phyloP scores from a whole-genome alignment of 2,329 filamentous ascomycete genomes.

The Fusarium xyrophilum region DNA sequence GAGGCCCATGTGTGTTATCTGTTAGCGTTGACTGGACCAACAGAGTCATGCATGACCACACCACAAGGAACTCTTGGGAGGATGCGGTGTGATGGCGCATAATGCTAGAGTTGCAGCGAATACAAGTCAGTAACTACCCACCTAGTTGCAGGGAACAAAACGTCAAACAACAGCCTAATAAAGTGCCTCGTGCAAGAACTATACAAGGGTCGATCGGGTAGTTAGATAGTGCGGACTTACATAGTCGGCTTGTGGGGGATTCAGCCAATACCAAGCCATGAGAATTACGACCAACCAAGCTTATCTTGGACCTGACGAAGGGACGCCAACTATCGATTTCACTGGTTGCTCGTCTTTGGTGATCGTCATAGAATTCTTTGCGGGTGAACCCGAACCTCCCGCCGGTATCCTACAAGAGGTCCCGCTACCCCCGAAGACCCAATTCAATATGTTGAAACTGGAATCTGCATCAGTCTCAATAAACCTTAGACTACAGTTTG shows the following conservation, averaged over 20 bases:
- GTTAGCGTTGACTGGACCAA: slow-evolving; percentile 14
- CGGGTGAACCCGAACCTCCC: not conserved
- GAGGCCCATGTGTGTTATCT: slow-evolving; percentile 20
- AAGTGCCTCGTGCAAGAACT: not conserved
- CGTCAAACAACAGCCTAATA: not conserved
- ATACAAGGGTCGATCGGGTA: not conserved
- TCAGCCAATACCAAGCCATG: slow-evolving; percentile 8
- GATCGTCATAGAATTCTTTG: slow-evolving; percentile 6
- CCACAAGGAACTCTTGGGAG: not conserved
- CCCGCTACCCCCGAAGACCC: not conserved
- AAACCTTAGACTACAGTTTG: not conserved
- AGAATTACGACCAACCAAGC: slow-evolving; percentile 2
- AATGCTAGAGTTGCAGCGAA: not conserved
- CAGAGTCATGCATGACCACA: slow-evolving; percentile 1
- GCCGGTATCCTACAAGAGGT: slow-evolving; percentile 1
- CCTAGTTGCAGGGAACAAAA: not conserved
- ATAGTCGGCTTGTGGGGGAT: slow-evolving; percentile 15
- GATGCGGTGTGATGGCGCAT: slow-evolving; percentile 12
- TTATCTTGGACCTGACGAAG: slow-evolving; percentile 10
- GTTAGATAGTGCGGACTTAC: not conserved
- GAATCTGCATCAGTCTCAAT: not conserved
- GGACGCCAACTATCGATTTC: slow-evolving; percentile 2
- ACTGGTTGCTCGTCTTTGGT: not conserved
- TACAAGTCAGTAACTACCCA: not conserved
- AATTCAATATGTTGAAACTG: not conserved